Evolutionary conservation across 345 rosid species (phyloP), one percentile per base, ranked within the genome.

Genomic region (Mangifera indica): DNA sequence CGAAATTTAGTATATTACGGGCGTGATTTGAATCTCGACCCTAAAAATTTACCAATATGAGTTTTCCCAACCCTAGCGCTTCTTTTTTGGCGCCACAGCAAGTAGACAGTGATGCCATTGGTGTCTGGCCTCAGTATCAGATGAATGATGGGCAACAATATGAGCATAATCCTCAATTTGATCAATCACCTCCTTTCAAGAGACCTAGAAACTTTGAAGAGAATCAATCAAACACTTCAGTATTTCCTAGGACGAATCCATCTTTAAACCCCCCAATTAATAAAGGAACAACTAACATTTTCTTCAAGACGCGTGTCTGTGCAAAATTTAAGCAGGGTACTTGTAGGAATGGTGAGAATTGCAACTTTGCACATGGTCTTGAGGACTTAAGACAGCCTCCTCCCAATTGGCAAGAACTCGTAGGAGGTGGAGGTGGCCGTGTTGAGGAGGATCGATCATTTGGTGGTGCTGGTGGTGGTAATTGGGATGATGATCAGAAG

Each of bases 321-420:
- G 96, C 92, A 0, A 92, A 91, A 40, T 95, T 89, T 75, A 87
- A 77, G 79, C 71, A 72, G 0, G 93, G 91, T 26, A 21, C 80
- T 55, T 92, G 98, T 78, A 83, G 89, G 81, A 95, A 92, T n/a
- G 97, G 98, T 54, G 98, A 95, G 70, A 83, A 76, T 63, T 95
- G 99, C 76, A 95, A 95, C 77, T 95, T 92, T 54, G 99, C 98
- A 40, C 98, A 92, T 71, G 99, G 98, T 2, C 65, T 81, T 8
- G 97, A 91, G 81, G 99, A 95, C 75, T 65, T 92, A 81, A 87
- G 97, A 72, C 98, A 87, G 66, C 94, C 99, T 4, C 99, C 99
- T 0, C 90, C 93, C 44, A 95, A 92, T 72, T 95, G 99, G 98
- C 93, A 95, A 74, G 97, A 95, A 63, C 86, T 95, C 34, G 96